Evolutionary conservation across 257 asterid species (phyloP).

Genomic region (Lithospermum erythrorhizon): DNA sequence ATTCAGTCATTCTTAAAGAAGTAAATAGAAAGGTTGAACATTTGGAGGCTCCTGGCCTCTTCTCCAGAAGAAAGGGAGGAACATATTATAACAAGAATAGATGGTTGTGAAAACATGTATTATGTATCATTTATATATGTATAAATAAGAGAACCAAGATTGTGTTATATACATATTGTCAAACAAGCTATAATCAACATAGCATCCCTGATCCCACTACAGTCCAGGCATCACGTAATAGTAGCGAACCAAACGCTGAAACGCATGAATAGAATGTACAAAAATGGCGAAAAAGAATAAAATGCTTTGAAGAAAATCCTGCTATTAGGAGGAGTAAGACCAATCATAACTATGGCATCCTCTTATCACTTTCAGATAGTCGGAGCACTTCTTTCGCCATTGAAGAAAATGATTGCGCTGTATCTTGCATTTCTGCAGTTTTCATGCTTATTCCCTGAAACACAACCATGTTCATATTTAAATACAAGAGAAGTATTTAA

Average conservation of each 20-base stretch:
- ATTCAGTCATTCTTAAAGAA: too few species aligned
- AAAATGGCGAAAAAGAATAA: neutral
- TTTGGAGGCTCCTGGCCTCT: too few species aligned
- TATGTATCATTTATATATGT: too few species aligned
- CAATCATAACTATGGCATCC: conserved; percentile 15
- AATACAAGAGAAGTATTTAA: neutral
- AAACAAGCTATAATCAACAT: neutral
- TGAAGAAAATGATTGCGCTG: conserved; percentile 68
- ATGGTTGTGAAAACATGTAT: too few species aligned
- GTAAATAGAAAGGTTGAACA: too few species aligned
- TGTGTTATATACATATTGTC: neutral
- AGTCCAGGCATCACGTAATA: neutral
- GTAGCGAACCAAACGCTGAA: neutral
- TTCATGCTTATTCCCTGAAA: conserved; percentile 71
- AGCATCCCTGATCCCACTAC: neutral
- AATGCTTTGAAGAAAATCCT: neutral
- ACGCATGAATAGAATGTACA: neutral
- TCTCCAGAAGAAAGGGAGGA: too few species aligned
- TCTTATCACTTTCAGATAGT: conserved; percentile 47
- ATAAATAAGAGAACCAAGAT: too few species aligned
- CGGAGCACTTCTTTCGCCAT: conserved; percentile 80
- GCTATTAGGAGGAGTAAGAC: neutral
- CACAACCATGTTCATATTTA: neutral
- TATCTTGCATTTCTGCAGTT: conserved; percentile 83
- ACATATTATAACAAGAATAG: too few species aligned